Base-by-base conservation (phyloP, 2,329 filamentous ascomycete genomes). In the Claviceps humidiphila region DNA sequence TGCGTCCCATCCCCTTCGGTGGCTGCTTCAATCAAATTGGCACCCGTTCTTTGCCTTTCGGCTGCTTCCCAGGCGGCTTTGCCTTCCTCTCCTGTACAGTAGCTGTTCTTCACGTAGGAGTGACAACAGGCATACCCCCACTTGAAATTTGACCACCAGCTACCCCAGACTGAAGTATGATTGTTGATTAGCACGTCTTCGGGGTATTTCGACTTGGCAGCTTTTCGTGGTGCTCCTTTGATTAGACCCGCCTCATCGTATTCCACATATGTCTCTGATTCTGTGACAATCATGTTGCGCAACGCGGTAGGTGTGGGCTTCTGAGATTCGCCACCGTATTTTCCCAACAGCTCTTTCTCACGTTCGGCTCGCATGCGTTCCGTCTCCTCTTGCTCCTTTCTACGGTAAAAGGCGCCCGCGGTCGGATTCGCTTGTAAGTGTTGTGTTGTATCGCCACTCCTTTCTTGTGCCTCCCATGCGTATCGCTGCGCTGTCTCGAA, bases 51-150 rank as follows among this genome's bases (percentile, higher is more conserved):
- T 63, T 76, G 80, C 58, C 64, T 71, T 58, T 93, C 83, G 0
- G 87, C 82, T 53, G 87, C 84, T 59, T 90, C 84, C 68, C 87
- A 89, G 1, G 89, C 90, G 55, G 71, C 72, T 66, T 82, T 94
- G 39, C 93, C 93, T 54, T 87, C 87, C 55, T 93, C 88, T 26
- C 93, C 93, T 0, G 91, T 97, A 67, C 93, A 98, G 63, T 97
- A 98, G 62, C 89, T 95, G 68, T 98, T 97, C 71, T 95, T 96
- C 56, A 95, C 80, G 22, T 82, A 84, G 0, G 89, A 95, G 66
- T 94, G 89, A 72, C 93, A 98, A 68, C 93, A 98, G 22, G 87
- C 80, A 68, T 95, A 98, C 1, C 93, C 93, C 93, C 93, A 98
- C 68, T 85, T 80, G 71, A 96, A 97, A 63, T 88, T 83, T 51